Evolutionary conservation across 768 basidiomycete genomes (phyloP).

Genomic region (Leccinum disarticulatum): DNA sequence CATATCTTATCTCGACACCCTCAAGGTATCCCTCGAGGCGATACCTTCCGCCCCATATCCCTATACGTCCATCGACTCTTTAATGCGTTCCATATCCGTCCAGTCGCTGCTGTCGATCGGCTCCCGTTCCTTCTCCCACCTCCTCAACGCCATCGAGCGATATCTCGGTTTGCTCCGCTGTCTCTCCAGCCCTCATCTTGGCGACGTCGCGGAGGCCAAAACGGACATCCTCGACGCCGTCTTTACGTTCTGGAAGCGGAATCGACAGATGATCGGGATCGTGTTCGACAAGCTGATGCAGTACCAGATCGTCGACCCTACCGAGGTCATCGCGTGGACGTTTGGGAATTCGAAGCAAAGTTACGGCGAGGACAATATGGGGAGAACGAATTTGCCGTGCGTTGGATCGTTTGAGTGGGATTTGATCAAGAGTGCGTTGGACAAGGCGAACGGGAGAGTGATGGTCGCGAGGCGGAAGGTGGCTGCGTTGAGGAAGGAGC

Average conservation of each 20-base stretch:
- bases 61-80: constrained; percentile 57
- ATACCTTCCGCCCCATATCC: constrained; percentile 54
- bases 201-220: constrained; percentile 56
- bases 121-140: constrained; percentile 94
- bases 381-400: constrained; percentile 32
- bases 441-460: constrained; percentile 90
- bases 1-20: constrained; percentile 65
- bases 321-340: constrained; percentile 85
- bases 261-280: constrained; percentile 84
- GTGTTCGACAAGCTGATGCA: constrained; percentile 98
- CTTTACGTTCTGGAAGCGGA: constrained; percentile 79
- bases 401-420: constrained; percentile 81
- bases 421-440: constrained; percentile 73
- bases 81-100: constrained; percentile 75
- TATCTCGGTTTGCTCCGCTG: constrained; percentile 77
- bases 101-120: constrained; percentile 92
- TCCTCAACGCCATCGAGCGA: constrained; percentile 95
- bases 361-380: constrained; percentile 39
- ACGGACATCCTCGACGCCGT: constrained; percentile 70
- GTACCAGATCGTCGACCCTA: constrained; percentile 95
- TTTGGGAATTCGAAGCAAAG: constrained; percentile 54
- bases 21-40: constrained; percentile 61
- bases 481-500: constrained; percentile 76
- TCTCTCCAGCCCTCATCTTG: constrained; percentile 39
- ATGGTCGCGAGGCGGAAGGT: constrained; percentile 75